Base-by-base conservation (phyloP, 345 rosid genomes). In the Salix suchowensis region DNA sequence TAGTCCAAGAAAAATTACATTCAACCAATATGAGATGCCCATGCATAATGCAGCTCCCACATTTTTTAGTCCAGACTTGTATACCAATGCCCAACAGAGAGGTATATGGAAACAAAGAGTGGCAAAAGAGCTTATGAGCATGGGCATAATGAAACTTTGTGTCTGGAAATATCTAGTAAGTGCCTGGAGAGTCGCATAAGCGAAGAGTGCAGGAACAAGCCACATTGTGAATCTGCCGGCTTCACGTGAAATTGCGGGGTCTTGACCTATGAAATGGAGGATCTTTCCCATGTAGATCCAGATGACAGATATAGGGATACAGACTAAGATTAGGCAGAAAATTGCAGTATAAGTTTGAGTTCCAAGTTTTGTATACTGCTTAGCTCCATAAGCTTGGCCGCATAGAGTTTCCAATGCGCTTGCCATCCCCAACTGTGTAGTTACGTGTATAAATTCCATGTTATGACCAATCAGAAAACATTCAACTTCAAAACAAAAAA, bases 351-450 rank as follows among this genome's bases (percentile, higher is more conserved):
- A 87, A 16, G 87, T 85, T 48, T 88, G 90, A 34, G 64, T 85
- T 72, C 94, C 94, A 16, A 91, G 81, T 79, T 71, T 90, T 42
- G 73, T 73, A 48, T 77, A 90, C 60, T 90, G 94, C 26, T 86
- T 73, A 55, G 97, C 94, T 87, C 97, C 97, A 75, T 86, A 83
- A 2, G 93, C 91, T 88, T 93, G 97, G 4, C 98, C 97, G 71
- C 90, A 84, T 61, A 95, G 65, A 36, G 97, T 95, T 81, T 95
- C 97, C 79, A 92, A 76, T 21, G 92, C 96, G 81, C 79, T 85
- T 2, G 98, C 85, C 84, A 93, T 86, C 32, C 97, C 97, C 65
- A 85, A 78, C 97, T 91, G 92, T 66, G 11, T 0, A 11, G 6
- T 48, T n/a, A 3, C 34, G 54, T 11, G 34, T 10, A 79, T 72